A percentile compares a stretch with the other conserved stretches of the same genome.
Conservation (phyloP, 306 rosid genomes). For the Luffa aegyptiaca region DNA sequence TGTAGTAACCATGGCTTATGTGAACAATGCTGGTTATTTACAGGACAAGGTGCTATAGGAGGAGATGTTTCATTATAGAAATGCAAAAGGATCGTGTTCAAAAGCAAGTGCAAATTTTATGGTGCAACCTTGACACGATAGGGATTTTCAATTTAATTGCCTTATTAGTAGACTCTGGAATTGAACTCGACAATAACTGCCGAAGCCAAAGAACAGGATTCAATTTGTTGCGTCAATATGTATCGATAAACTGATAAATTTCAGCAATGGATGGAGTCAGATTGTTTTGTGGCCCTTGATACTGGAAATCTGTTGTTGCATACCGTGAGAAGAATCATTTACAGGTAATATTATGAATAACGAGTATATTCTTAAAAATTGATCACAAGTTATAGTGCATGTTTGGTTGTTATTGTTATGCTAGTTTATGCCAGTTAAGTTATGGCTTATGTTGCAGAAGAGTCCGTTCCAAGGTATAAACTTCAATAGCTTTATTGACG, state of each 20-base stretch:
- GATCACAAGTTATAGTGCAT: background rate
- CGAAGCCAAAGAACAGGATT: background rate
- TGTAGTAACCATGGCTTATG: background rate
- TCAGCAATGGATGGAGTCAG: background rate
- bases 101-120: background rate
- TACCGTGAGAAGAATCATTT: background rate
- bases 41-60: conserved; percentile 1
- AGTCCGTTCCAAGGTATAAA: too few species aligned
- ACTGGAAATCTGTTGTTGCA: background rate
- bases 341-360: background rate
- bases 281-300: background rate
- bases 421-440: background rate
- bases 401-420: background rate
- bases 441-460: too few species aligned
- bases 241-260: background rate
- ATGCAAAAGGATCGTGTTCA: background rate
- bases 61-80: background rate
- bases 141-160: background rate
- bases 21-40: background rate
- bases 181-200: background rate
- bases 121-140: background rate
- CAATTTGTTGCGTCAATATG: background rate
- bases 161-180: background rate
- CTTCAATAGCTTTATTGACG: too few species aligned
- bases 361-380: background rate